Evolutionary conservation across 306 rosid genomes (phyloP).

Genomic region (Lathyrus oleraceus): DNA sequence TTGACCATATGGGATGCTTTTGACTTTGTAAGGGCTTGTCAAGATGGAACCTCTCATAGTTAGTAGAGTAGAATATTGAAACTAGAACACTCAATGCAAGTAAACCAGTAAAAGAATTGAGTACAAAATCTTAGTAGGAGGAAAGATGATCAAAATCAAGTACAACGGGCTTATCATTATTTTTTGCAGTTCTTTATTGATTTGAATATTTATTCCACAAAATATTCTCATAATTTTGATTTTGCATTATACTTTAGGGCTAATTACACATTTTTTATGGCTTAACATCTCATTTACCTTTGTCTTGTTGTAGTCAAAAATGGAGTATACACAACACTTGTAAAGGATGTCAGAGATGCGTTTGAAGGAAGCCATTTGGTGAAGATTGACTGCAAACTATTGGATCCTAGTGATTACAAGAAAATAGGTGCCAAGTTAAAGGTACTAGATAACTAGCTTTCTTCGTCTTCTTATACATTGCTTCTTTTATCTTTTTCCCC

Average conservation of each 20-base stretch:
- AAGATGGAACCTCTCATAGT: conserved; percentile 22
- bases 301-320: conserved; percentile 67
- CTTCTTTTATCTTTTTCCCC: not conserved
- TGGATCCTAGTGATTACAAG: conserved; percentile 95
- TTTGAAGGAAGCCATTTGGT: conserved; percentile 87
- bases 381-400: conserved; percentile 81
- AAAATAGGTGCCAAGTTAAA: conserved; percentile 92
- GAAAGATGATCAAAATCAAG: conserved; percentile 24
- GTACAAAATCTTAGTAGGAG: conserved; percentile 17
- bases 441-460: conserved; percentile 45
- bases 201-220: conserved; percentile 30
- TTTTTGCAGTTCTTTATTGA: conserved; percentile 4
- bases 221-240: not conserved
- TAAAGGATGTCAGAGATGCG: conserved; percentile 79
- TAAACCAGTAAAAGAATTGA: conserved; percentile 12
- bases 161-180: not conserved
- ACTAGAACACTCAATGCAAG: conserved; percentile 2
- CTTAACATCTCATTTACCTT: conserved; percentile 33
- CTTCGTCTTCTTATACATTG: conserved; percentile 1
- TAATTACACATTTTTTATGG: conserved; percentile 14
- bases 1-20: conserved; percentile 8
- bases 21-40: conserved; percentile 21
- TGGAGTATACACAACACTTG: conserved; percentile 78
- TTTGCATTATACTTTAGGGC: not conserved
- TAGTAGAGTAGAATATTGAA: conserved; percentile 19